Base-by-base conservation (phyloP, 225 moss, liverwort and hornwort genomes). In the Physcomitrium patens region DNA sequence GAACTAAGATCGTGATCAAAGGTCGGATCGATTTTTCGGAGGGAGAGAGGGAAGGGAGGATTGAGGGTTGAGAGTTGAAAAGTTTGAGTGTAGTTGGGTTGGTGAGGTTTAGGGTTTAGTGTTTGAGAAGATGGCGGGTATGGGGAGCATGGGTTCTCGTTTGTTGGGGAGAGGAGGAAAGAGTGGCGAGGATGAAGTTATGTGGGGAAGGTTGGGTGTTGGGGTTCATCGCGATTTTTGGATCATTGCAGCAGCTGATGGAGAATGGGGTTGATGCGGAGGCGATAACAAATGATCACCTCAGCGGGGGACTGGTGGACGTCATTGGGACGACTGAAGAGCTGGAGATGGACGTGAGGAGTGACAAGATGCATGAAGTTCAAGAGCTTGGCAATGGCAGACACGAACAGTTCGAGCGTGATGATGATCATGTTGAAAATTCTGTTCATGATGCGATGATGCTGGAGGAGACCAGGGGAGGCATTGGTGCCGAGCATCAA, bases 231-330 rank as follows among this genome's bases (percentile, higher is more conserved):
- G 10, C 1, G 16, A 2, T 37, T 68, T 51, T 27, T 18, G 48
- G 23, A 28, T 56, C 58, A 13, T 50, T 62, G 80, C 74, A 67
- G 84, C 71, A 50, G 80, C 62, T 67, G 43, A 84, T 78, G 81
- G 84, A 81, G 84, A 84, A 73, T 84, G 84, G 81, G 81, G 81
- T 78, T 84, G 78, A 81, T 45, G 62, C 51, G 12, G 71, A 74
- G 71, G 62, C 48, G 16, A 54, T 74, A 67, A 77, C 67, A 17
- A 74, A 81, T 42, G 84, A 81, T 81, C 81, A 78, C 63, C 56
- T 77, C 17, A 67, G 55, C 10, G 16, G 74, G 24, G 67, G 66
- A 15, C 48, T 84, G 62, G 84, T 74, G 27, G 84, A 81, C 73
- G 77, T 77, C 44, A 79, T 83, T 20, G 79, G 69, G 23, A 53